Conservation (phyloP, 495 filamentous ascomycete genomes). For the Rhypophila decipiens region DNA sequence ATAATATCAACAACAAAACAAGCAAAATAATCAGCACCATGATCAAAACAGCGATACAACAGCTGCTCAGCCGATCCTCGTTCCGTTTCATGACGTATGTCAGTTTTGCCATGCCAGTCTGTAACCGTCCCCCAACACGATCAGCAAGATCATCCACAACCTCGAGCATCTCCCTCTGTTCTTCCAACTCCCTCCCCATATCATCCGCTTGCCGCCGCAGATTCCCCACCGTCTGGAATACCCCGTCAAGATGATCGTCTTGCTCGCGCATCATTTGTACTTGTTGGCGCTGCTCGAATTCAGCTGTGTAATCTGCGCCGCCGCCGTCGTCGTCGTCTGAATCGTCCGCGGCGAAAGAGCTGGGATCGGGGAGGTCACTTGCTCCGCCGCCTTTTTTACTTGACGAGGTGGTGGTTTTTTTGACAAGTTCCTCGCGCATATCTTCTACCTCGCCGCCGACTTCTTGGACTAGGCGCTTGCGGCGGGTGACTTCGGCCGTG, state of each 20-base stretch:
- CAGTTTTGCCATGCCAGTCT: slow-evolving; percentile 79
- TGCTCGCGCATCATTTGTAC: slow-evolving; percentile 89
- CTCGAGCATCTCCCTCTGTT: slow-evolving; percentile 76
- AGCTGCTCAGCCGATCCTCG: slow-evolving; percentile 86
- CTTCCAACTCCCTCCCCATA: slow-evolving; percentile 93
- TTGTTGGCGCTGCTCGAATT: slow-evolving; percentile 89
- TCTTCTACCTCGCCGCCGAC: slow-evolving; percentile 81
- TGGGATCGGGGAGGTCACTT: slow-evolving; percentile 60
- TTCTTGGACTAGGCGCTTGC: slow-evolving; percentile 79
- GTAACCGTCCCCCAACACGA: slow-evolving; percentile 77
- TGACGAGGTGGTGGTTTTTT: slow-evolving; percentile 23
- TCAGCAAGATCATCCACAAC: slow-evolving; percentile 77
- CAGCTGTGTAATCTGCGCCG: slow-evolving; percentile 59
- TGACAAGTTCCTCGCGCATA: slow-evolving; percentile 76
- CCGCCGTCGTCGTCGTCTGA: slow-evolving; percentile 32
- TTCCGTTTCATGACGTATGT: slow-evolving; percentile 80
- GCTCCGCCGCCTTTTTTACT: slow-evolving; percentile 24
- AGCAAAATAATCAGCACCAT: slow-evolving; percentile 78
- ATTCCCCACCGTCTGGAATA: slow-evolving; percentile 88
- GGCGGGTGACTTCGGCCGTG: slow-evolving; percentile 70
- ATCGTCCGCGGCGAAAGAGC: slow-evolving; percentile 54
- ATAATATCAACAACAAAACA: slow-evolving; percentile 58
- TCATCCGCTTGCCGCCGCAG: slow-evolving; percentile 81
- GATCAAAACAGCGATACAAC: slow-evolving; percentile 83
- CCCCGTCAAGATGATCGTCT: slow-evolving; percentile 85